Percentiles rank a stretch among this genome's conserved stretches.
Conservation (phyloP, 2,329 filamentous ascomycete species). For the Claviceps africana region DNA sequence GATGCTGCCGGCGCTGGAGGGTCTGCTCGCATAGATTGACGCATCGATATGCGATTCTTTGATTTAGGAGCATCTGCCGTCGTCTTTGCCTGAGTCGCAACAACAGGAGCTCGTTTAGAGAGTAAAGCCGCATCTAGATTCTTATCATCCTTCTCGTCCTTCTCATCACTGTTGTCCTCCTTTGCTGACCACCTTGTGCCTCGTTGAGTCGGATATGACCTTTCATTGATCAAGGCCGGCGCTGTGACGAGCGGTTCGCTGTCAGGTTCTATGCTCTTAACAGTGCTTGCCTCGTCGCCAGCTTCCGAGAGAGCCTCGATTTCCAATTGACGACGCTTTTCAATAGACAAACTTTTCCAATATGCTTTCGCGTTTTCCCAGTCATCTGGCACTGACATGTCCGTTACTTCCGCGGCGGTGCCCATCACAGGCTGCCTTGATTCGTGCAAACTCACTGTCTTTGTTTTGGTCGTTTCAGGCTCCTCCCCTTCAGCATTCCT, state of each 20-base stretch:
- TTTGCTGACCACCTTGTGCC: constrained; percentile 16
- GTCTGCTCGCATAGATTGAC: constrained; percentile 32
- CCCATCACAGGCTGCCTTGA: background rate
- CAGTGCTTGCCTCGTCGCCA: constrained; percentile 28
- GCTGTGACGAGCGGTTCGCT: constrained; percentile 14
- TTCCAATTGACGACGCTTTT: constrained; percentile 49
- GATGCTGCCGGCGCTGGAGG: constrained; percentile 8
- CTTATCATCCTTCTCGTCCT: constrained; percentile 4
- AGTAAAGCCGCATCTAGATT: background rate
- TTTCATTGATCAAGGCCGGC: constrained; percentile 8
- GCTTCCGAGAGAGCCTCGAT: constrained; percentile 41
- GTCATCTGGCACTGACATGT: constrained; percentile 24
- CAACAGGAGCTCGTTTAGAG: constrained; percentile 2
- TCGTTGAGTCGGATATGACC: constrained; percentile 27
- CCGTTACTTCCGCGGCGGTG: background rate
- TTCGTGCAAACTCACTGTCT: background rate
- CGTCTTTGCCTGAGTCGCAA: background rate
- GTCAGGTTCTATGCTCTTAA: constrained; percentile 10
- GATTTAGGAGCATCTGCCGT: constrained; percentile 1
- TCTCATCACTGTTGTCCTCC: constrained; percentile 6
- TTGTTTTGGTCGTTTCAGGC: background rate
- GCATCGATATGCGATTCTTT: constrained; percentile 35
- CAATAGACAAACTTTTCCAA: constrained; percentile 51
- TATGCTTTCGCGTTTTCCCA: constrained; percentile 58
- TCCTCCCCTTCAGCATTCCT: constrained; percentile 9